Percentiles rank a stretch among this genome's conserved stretches.
These are phyloP conservation scores for Populus pruinosa DNA, from an alignment of 345 rosid species.

Conservation along the genomic window DNA sequence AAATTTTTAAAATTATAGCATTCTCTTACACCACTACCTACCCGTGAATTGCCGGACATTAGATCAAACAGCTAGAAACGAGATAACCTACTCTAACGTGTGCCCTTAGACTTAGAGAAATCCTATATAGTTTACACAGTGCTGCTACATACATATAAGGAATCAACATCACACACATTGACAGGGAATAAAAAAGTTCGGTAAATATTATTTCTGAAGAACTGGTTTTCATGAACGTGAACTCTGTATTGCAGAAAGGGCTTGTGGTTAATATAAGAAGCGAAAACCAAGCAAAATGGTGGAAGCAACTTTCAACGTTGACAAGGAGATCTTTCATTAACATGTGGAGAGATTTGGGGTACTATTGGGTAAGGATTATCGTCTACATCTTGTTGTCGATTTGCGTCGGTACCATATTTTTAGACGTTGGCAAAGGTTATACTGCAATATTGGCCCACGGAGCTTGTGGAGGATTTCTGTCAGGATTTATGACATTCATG, in stretches of 20 bases:
- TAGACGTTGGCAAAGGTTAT: conserved; percentile 35
- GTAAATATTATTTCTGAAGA: too few relatives aligned
- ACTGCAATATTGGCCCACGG: conserved; percentile 41
- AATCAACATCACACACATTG: too few relatives aligned
- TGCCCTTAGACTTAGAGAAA: too few relatives aligned
- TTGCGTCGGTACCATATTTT: conserved; percentile 45
- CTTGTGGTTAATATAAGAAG: conserved; percentile 10
- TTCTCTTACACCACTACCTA: too few relatives aligned
- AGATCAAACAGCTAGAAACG: too few relatives aligned
- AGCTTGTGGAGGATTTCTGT: conserved; percentile 43
- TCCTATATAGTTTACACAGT: too few relatives aligned
- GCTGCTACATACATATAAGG: too few relatives aligned
- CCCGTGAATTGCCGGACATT: too few relatives aligned
- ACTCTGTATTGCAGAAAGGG: conserved; percentile 41
- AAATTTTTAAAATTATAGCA: too few relatives aligned
- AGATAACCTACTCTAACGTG: too few relatives aligned
- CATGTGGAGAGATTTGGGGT: conserved; percentile 53
- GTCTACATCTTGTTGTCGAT: conserved; percentile 36
- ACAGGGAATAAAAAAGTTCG: too few relatives aligned
- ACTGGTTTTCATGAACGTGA: background rate
- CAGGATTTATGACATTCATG: conserved; percentile 59
- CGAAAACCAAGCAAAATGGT: conserved; percentile 35
- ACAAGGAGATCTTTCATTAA: conserved; percentile 41
- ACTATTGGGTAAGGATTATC: conserved; percentile 49
- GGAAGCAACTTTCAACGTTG: conserved; percentile 42